Conservation (phyloP, 1,284 basidiomycete genomes). For the Cystobasidium sp. region DNA sequence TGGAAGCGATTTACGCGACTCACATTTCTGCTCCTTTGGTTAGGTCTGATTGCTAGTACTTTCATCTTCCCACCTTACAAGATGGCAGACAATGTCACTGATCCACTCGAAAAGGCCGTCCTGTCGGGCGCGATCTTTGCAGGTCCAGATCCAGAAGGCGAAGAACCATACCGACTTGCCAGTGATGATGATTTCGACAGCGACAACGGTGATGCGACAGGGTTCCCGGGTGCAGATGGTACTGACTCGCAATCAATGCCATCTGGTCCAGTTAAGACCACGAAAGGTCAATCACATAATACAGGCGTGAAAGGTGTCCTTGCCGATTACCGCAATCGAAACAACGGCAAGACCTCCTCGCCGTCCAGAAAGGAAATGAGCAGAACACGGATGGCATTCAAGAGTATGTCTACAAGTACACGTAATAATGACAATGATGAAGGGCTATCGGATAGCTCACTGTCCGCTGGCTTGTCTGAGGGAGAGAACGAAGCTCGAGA, state of each 20-base stretch:
- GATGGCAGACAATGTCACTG: slow-evolving; percentile 40
- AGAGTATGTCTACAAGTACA: not conserved
- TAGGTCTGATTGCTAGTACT: too few species aligned
- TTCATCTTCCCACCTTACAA: not conserved
- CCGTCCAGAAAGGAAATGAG: not conserved
- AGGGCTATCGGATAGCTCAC: not conserved
- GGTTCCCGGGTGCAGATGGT: not conserved
- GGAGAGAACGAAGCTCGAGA: slow-evolving; percentile 47
- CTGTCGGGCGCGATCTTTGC: slow-evolving; percentile 42
- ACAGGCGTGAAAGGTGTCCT: slow-evolving; percentile 54
- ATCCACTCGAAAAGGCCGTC: slow-evolving; percentile 41
- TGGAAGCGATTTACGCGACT: too few species aligned
- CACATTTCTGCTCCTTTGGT: too few species aligned
- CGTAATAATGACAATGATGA: not conserved
- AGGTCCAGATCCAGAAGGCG: slow-evolving; percentile 39
- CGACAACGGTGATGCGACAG: slow-evolving; percentile 20
- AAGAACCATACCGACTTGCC: slow-evolving; percentile 12
- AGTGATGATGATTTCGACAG: not conserved
- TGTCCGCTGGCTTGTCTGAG: slow-evolving; percentile 5
- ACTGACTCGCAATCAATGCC: not conserved
- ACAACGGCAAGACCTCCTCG: slow-evolving; percentile 16
- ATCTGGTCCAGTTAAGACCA: slow-evolving; percentile 10
- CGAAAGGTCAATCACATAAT: slow-evolving; percentile 44
- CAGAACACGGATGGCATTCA: not conserved
- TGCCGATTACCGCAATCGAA: slow-evolving; percentile 47